phyloP scores from a whole-genome alignment of 2,329 filamentous ascomycete species.

The Tricladium varicosporioides region DNA sequence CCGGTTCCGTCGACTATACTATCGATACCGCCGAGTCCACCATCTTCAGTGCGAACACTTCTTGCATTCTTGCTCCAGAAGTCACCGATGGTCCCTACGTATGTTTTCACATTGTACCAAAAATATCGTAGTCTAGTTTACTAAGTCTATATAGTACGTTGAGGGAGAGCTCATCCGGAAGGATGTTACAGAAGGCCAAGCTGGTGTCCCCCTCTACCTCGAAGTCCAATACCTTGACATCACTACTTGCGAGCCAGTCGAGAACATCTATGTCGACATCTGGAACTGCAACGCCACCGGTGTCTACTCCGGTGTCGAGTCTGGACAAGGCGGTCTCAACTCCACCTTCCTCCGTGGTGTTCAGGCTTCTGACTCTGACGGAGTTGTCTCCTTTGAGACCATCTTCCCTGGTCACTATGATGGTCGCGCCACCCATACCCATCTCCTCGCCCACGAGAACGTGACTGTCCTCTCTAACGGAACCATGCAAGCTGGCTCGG shows the following conservation, averaged over 20 bases:
- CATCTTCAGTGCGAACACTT: constrained; percentile 26
- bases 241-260: constrained; percentile 39
- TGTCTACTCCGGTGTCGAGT: constrained; percentile 38
- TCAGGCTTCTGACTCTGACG: constrained; percentile 39
- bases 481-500: not conserved
- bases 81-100: constrained; percentile 41
- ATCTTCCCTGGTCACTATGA: constrained; percentile 44
- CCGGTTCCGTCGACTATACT: constrained; percentile 29
- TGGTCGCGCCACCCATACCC: constrained; percentile 45
- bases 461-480: constrained; percentile 24
- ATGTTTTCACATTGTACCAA: constrained; percentile 24
- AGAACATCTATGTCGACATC: constrained; percentile 36
- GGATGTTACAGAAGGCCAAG: constrained; percentile 35
- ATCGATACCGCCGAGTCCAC: constrained; percentile 31
- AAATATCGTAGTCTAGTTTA: not conserved
- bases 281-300: constrained; percentile 42
- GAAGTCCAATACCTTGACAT: constrained; percentile 40
- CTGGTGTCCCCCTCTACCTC: constrained; percentile 36
- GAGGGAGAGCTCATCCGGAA: constrained; percentile 37
- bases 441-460: constrained; percentile 44
- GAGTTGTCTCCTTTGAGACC: constrained; percentile 40
- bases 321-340: constrained; percentile 10
- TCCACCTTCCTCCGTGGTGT: constrained; percentile 39
- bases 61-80: constrained; percentile 35
- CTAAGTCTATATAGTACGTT: constrained; percentile 22